Base-by-base conservation (phyloP, 179 eudicot genomes). In the Dionaea muscipula region DNA sequence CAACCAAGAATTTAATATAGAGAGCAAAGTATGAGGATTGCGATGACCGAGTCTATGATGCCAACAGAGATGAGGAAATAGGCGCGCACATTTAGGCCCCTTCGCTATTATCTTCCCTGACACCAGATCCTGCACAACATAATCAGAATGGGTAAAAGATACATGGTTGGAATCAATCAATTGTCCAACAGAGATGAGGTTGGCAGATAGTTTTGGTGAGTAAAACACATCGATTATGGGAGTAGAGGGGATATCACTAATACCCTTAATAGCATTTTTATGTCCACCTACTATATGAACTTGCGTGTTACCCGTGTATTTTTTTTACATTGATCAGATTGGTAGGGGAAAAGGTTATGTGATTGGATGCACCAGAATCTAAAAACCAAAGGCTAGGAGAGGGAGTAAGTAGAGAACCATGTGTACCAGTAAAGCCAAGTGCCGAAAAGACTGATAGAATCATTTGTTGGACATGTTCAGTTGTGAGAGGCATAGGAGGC, bases 41-140 rank as follows among this genome's bases (percentile, higher is more conserved):
- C 5, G 35, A 28, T 28, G 5, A 28, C 35, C 35, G 3, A 28
- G 8, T 8, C 35, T 28, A 28, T 8, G 35, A 28, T 28, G 35
- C 3, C 35, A 28, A 3, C 3, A 8, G 5, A 28, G 35, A 28
- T 28, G 8, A 3, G 3, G 35, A 54, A 7, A 7, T 18, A 11
- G 1, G 36, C n/a, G 25, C 12, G 60, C 60, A n/a, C 43, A 26
- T 62, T 62, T 62, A 52, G 43, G 59, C 36, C 59, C 44, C 16
- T 37, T 41, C 31, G 47, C 54, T 20, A 63, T 54, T 53, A 41
- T 35, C 17, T 27, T n/a, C 37, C 61, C 40, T 27, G 43, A 55
- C 55, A 18, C 55, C 40, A 46, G 61, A 18, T 55, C 47, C n/a
- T 39, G 24, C 21, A 41, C 9, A 16, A 41, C 18, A 41, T 19